Evolutionary conservation across 2,329 filamentous ascomycete species (phyloP), one percentile per base, ranked within the genome.

Genomic region (Magnaporthiopsis incrustans): DNA sequence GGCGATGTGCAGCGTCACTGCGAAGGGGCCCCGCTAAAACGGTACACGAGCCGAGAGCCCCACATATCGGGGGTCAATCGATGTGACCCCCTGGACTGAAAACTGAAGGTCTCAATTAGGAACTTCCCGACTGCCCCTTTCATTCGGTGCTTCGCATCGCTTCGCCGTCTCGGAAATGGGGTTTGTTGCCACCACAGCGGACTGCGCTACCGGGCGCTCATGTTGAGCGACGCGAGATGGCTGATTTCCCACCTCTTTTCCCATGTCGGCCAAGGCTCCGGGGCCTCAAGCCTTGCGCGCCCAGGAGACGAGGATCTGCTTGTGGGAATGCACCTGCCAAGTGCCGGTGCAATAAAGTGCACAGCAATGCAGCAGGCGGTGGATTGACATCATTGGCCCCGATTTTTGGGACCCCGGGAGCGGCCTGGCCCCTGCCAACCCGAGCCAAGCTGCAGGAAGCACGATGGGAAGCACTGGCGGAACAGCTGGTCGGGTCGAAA

Each of bases 301-400:
- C 15, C 6, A n/a, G 8, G 18, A 53, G 44, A 25, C 44, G 57
- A 30, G 57, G 4, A 38, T 11, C 14, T 12, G 25, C 11, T 26
- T 58, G 27, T 15, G 57, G 57, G n/a, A 26, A 58, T 15, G 18
- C 57, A 4, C 12, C n/a, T n/a, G 33, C 8, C 33, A 8, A 35
- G 33, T 35, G 2, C 33, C 33, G 12, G 8, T 35, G 33, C 10
- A 12, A 35, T 5, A 14, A 10, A 11, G n/a, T 58, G 18, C 26
- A 32, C 12, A 18, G 30, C 6, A 30, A 18, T 58, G 57, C 26
- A 58, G 30, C 57, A 58, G 25, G 26, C 12, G 6, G n/a, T 44
- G n/a, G 57, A 58, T 30, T 58, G 57, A 62, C 61, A 62, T 62
- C 61, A 62, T 57, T 33, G 30, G 44, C 50, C 61, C 44, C 61